Base-by-base conservation (phyloP, 2,329 filamentous ascomycete genomes). In the Polytolypa hystricis region DNA sequence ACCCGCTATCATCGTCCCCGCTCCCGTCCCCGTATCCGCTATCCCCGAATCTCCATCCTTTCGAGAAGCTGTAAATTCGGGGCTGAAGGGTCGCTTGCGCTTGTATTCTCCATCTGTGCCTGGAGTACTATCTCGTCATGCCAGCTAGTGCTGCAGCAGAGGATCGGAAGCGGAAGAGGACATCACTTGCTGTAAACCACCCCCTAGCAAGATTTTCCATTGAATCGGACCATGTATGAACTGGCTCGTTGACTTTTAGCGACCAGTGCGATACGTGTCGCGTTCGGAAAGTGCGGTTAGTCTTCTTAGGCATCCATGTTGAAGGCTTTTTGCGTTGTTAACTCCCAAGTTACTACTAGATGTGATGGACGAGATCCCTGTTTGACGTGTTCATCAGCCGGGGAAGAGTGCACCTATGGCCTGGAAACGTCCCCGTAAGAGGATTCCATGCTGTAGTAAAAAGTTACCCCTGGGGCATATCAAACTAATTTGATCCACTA, bases 291-390 rank as follows among this genome's bases (percentile, higher is more conserved):
- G 67, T 67, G 38, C 59, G 66, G 66, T 66, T 41, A 40, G 41
- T 39, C 17, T 33, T 23, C 14, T 10, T 15, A 11, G 8, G 8
- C 10, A 12, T 16, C 39, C 19, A 37, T 39, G 38, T 37, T 27
- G 27, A 30, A n/a, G 39, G n/a, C n/a, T n/a, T n/a, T n/a, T n/a
- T n/a, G n/a, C n/a, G n/a, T n/a, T n/a, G n/a, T n/a, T n/a, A n/a
- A n/a, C n/a, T n/a, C n/a, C n/a, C n/a, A n/a, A n/a, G n/a, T n/a
- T n/a, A n/a, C n/a, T 29, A 30, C 27, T 38, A 69, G 66, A 54
- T 70, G 67, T 39, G 65, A 70, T 45, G 67, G 67, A 10, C 60
- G 62, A 30, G 57, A 57, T 30, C 67, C 67, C 18, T 70, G 67
- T 44, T 53, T 28, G 9, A 51, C 48, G 9, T 52, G 49, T 29